These are phyloP conservation scores for Pichia sp. DNA, from an alignment of 1,139 yeast genomes.

Conservation along the genomic window DNA sequence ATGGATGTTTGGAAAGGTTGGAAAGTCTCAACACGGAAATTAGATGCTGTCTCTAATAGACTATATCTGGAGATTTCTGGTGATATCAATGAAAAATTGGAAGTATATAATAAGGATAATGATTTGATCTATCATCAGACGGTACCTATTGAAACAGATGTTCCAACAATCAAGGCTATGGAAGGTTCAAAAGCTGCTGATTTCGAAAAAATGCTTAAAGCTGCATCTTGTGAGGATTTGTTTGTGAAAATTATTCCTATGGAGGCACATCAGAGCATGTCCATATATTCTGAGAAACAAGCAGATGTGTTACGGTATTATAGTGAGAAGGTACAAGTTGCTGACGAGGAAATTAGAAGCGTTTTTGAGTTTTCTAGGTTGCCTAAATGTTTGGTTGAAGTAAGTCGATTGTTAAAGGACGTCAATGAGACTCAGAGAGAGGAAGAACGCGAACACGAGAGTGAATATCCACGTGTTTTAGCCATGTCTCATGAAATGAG, in stretches of 20 bases:
- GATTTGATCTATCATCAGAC: conserved; percentile 81
- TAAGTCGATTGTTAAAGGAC: conserved; percentile 35
- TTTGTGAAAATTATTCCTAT: conserved; percentile 80
- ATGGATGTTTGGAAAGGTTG: no score
- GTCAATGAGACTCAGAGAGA: conserved; percentile 14
- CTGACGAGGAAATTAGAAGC: conserved; percentile 72
- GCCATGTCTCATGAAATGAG: conserved; percentile 24
- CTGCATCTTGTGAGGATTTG: conserved; percentile 44
- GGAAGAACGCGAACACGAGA: conserved; percentile 18
- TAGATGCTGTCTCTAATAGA: conserved; percentile 3
- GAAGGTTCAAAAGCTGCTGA: conserved; percentile 69
- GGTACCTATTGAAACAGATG: conserved; percentile 52
- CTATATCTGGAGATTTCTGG: conserved; percentile 6
- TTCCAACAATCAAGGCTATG: conserved; percentile 60
- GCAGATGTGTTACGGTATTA: conserved; percentile 70
- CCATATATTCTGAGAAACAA: conserved; percentile 85
- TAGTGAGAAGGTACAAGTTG: conserved; percentile 67
- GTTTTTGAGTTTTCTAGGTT: conserved; percentile 73
- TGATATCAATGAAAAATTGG: conserved; percentile 33
- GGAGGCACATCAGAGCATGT: conserved; percentile 77
- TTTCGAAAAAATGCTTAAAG: conserved; percentile 46
- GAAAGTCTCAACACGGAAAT: background rate
- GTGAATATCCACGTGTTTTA: conserved; percentile 24
- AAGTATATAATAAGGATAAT: conserved; percentile 65
- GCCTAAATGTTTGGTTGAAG: conserved; percentile 56